Percentiles rank a stretch among this genome's conserved stretches.
These are phyloP conservation scores for Pichia rugopelliculosa DNA, from an alignment of 805 yeast species.

Conservation along the genomic window DNA sequence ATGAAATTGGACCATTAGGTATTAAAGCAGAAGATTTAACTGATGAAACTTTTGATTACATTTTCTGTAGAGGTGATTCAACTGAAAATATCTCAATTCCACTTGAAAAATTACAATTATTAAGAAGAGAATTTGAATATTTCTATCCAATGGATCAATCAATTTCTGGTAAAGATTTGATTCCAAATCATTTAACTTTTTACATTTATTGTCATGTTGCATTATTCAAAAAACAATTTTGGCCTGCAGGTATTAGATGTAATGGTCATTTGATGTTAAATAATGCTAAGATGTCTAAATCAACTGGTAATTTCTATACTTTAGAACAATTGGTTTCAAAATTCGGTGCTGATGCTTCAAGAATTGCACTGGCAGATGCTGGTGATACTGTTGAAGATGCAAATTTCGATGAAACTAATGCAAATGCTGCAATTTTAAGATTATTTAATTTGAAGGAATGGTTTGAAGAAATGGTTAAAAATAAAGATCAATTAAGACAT, in stretches of 20 bases:
- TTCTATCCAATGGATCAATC: constrained; percentile 93
- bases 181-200: constrained; percentile 96
- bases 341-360: constrained; percentile 95
- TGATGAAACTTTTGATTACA: constrained; percentile 86
- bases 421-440: constrained; percentile 95
- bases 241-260: constrained; percentile 93
- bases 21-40: constrained; percentile 82
- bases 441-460: constrained; percentile 89
- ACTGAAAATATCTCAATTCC: constrained; percentile 62
- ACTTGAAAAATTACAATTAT: constrained; percentile 50
- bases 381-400: constrained; percentile 98
- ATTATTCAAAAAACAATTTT: constrained; percentile 77
- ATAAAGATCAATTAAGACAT: constrained; percentile 46
- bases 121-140: constrained; percentile 93
- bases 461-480: constrained; percentile 71
- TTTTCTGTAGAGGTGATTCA: constrained; percentile 51
- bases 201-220: constrained; percentile 91
- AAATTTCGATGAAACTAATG: constrained; percentile 91
- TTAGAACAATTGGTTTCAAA: constrained; percentile 75
- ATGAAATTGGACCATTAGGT: constrained; percentile 60
- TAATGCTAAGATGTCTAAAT: constrained; percentile 96
- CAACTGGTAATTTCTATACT: constrained; percentile 95
- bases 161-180: constrained; percentile 92
- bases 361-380: constrained; percentile 97
- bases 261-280: constrained; percentile 94